A percentile compares a stretch with the other conserved stretches of the same genome.
phyloP scores from a whole-genome alignment of 2,329 filamentous ascomycete species.

The Paraconiothyrium brasiliense region DNA sequence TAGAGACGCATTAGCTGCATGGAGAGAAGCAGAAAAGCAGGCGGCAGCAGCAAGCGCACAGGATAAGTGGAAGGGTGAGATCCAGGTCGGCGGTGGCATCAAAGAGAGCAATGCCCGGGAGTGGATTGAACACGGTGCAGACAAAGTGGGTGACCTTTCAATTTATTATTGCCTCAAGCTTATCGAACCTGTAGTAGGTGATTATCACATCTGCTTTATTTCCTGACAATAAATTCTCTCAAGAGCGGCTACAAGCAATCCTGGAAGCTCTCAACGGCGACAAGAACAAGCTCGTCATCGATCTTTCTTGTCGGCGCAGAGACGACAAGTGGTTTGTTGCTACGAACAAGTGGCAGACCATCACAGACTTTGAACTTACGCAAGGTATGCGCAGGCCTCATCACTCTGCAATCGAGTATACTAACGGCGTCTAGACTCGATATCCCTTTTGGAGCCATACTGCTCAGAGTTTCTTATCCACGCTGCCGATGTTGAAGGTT shows the following conservation, averaged over 20 bases:
- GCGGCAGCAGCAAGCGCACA: background rate
- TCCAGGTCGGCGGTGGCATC: conserved; percentile 96
- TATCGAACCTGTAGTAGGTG: conserved; percentile 68
- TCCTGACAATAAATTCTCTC: conserved; percentile 82
- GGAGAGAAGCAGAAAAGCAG: conserved; percentile 55
- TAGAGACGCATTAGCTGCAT: conserved; percentile 76
- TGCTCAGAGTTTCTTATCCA: conserved; percentile 98
- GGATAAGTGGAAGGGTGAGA: conserved; percentile 61
- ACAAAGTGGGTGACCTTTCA: conserved; percentile 72
- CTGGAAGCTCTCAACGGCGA: conserved; percentile 77
- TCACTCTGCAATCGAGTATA: background rate
- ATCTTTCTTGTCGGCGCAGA: conserved; percentile 86
- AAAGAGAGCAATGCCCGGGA: conserved; percentile 81
- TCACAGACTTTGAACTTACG: conserved; percentile 94
- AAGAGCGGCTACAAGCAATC: conserved; percentile 77
- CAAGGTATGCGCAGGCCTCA: conserved; percentile 66
- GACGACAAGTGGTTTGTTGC: conserved; percentile 91
- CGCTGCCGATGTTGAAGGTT: conserved; percentile 93
- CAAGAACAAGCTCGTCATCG: conserved; percentile 86
- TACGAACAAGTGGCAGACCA: conserved; percentile 98
- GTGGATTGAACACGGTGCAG: conserved; percentile 89
- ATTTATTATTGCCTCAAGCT: conserved; percentile 10
- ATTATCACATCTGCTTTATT: conserved; percentile 98
- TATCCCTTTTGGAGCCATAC: conserved; percentile 82
- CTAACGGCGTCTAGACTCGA: conserved; percentile 70